These are phyloP conservation scores for Microsporum ferrugineum DNA, from an alignment of 2,329 filamentous ascomycete genomes.

Conservation along the genomic window DNA sequence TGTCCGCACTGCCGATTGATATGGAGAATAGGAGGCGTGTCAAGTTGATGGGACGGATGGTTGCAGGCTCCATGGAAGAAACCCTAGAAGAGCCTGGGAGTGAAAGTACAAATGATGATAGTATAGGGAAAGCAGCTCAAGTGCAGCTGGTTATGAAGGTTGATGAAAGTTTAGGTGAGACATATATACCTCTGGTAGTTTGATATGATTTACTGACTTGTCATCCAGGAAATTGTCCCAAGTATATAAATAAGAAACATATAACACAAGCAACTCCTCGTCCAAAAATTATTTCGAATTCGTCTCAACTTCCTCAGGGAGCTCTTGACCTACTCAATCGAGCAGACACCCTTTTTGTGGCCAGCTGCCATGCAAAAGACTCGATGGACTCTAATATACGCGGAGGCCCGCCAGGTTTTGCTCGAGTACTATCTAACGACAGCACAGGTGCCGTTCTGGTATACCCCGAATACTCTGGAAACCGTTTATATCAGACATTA, in stretches of 20 bases:
- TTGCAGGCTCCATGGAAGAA: slow-evolving; percentile 47
- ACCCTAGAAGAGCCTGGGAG: slow-evolving; percentile 19
- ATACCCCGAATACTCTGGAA: slow-evolving; percentile 79
- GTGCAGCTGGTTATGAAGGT: slow-evolving; percentile 56
- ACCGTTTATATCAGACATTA: slow-evolving; percentile 70
- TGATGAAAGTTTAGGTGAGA: slow-evolving; percentile 52
- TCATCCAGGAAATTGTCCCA: slow-evolving; percentile 63
- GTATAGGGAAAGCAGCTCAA: slow-evolving; percentile 20
- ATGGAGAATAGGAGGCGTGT: slow-evolving; percentile 57
- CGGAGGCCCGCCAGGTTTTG: slow-evolving; percentile 62
- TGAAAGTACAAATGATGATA: slow-evolving; percentile 9
- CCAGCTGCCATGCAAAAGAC: slow-evolving; percentile 47
- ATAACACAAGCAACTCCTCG: slow-evolving; percentile 46
- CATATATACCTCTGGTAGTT: background rate
- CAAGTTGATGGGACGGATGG: slow-evolving; percentile 60
- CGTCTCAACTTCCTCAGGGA: slow-evolving; percentile 39
- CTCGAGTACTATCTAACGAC: slow-evolving; percentile 53
- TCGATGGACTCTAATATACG: slow-evolving; percentile 80
- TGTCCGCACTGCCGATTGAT: slow-evolving; percentile 53
- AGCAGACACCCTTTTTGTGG: slow-evolving; percentile 69
- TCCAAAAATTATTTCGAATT: slow-evolving; percentile 42
- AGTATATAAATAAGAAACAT: slow-evolving; percentile 67
- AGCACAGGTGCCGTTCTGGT: slow-evolving; percentile 42
- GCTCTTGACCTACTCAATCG: slow-evolving; percentile 50
- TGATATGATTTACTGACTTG: slow-evolving; percentile 5